These are phyloP conservation scores for Pontederia crassipes DNA, from an alignment of 176 grass and related monocot genomes.

Conservation along the genomic window DNA sequence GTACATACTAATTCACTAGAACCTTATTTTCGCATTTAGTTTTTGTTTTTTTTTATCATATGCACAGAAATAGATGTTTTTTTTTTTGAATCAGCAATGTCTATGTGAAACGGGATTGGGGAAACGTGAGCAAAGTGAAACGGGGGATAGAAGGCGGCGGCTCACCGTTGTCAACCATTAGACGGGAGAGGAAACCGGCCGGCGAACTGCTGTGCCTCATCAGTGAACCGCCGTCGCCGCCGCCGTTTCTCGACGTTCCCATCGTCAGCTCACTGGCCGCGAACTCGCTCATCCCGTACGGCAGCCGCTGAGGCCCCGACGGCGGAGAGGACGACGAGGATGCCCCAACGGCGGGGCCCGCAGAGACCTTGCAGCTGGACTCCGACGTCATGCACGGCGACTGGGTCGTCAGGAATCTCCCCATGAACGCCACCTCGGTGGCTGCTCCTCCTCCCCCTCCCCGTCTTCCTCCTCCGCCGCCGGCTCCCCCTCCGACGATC, in stretches of 20 bases:
- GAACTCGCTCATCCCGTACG: background rate
- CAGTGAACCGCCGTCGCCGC: slow-evolving; percentile 35
- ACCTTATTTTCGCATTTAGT: too few relatives aligned
- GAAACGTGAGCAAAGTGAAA: background rate
- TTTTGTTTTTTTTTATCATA: too few relatives aligned
- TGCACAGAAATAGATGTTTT: too few relatives aligned
- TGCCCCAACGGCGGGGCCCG: slow-evolving; percentile 19
- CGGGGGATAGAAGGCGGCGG: background rate
- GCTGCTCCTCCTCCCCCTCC: background rate
- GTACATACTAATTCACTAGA: too few relatives aligned
- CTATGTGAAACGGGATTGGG: background rate
- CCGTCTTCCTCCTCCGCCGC: background rate
- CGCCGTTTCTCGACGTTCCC: slow-evolving; percentile 8
- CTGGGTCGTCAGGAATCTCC: slow-evolving; percentile 43
- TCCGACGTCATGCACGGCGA: slow-evolving; percentile 19
- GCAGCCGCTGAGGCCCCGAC: background rate
- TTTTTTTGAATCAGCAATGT: too few relatives aligned
- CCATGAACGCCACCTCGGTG: slow-evolving; percentile 14
- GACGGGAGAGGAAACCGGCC: slow-evolving; percentile 77
- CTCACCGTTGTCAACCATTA: slow-evolving; percentile 50
- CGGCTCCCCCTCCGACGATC: slow-evolving; percentile 11
- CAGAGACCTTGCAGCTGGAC: slow-evolving; percentile 6
- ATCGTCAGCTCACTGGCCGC: background rate
- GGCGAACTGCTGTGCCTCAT: slow-evolving; percentile 74
- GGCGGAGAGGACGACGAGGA: too few relatives aligned